Conservation (phyloP, 164 flowering plant species). For the Houttuynia cordata region DNA sequence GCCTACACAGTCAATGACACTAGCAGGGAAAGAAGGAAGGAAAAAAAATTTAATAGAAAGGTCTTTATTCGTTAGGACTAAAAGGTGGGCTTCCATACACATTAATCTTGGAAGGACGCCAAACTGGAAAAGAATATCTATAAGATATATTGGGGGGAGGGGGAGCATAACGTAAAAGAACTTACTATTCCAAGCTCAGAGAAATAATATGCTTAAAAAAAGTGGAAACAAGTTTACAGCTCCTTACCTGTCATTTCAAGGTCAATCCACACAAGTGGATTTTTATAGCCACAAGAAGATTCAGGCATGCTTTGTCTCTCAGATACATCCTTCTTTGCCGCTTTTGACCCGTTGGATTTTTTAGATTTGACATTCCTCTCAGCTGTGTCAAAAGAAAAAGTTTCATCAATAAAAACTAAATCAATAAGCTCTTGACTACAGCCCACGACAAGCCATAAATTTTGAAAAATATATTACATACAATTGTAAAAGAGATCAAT, state of each 20-base stretch:
- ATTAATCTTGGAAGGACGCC: too few species aligned
- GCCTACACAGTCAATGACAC: too few species aligned
- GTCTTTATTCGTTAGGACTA: too few species aligned
- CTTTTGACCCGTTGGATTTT: constrained; percentile 1
- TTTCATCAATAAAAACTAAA: background rate
- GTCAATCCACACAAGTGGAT: constrained; percentile 97
- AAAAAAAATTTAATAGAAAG: too few species aligned
- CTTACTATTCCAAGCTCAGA: too few species aligned
- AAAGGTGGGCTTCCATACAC: too few species aligned
- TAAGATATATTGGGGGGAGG: too few species aligned
- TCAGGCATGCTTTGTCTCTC: constrained; percentile 10
- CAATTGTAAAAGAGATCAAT: background rate
- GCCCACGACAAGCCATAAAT: background rate
- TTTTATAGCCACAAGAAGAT: constrained; percentile 25
- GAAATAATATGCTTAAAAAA: background rate
- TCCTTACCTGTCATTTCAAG: constrained; percentile 89
- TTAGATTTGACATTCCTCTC: constrained; percentile 13
- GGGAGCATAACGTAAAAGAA: too few species aligned
- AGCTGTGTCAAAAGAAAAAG: constrained; percentile 12
- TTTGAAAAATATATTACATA: background rate
- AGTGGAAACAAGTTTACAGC: background rate
- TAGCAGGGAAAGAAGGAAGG: too few species aligned
- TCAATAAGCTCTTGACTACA: background rate
- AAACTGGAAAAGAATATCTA: too few species aligned
- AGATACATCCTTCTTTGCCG: constrained; percentile 9